Percentiles rank a stretch among this genome's conserved stretches.
phyloP scores from a whole-genome alignment of 805 yeast species.

The Teunomyces stri region DNA sequence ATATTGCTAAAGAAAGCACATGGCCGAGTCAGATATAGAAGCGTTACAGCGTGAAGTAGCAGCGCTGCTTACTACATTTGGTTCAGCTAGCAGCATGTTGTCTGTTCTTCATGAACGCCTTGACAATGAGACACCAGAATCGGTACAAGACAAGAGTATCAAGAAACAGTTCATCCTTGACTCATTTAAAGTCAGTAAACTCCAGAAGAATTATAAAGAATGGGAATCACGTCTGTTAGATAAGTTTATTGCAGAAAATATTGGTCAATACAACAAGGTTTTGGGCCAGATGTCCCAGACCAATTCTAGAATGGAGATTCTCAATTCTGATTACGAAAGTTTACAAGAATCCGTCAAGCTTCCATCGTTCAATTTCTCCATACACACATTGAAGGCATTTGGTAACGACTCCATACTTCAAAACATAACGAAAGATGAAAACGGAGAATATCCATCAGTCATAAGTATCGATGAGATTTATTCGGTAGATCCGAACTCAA shows the following conservation, averaged over 20 bases:
- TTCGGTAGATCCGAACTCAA: slow-evolving; percentile 23
- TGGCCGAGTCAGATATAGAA: background rate
- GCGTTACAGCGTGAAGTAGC: background rate
- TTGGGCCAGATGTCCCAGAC: slow-evolving; percentile 28
- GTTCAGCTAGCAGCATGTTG: background rate
- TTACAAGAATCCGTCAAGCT: slow-evolving; percentile 13
- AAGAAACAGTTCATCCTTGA: slow-evolving; percentile 27
- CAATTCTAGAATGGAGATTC: slow-evolving; percentile 21
- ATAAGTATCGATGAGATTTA: slow-evolving; percentile 22
- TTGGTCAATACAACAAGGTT: slow-evolving; percentile 28
- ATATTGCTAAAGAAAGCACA: background rate
- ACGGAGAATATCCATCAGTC: slow-evolving; percentile 11
- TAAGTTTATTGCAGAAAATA: slow-evolving; percentile 21
- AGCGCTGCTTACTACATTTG: background rate
- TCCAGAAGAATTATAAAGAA: slow-evolving; percentile 28
- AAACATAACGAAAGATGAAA: slow-evolving; percentile 11
- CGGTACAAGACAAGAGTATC: background rate
- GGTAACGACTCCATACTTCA: slow-evolving; percentile 20
- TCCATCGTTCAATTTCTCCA: slow-evolving; percentile 19
- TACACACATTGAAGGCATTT: slow-evolving; percentile 24
- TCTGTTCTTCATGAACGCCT: background rate
- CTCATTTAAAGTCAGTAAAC: slow-evolving; percentile 31
- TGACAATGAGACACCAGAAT: background rate
- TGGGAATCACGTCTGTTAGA: slow-evolving; percentile 22
- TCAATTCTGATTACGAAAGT: slow-evolving; percentile 22